Evolutionary conservation across 2,329 filamentous ascomycete species (phyloP).

Genomic region (Aspergillus sp.): DNA sequence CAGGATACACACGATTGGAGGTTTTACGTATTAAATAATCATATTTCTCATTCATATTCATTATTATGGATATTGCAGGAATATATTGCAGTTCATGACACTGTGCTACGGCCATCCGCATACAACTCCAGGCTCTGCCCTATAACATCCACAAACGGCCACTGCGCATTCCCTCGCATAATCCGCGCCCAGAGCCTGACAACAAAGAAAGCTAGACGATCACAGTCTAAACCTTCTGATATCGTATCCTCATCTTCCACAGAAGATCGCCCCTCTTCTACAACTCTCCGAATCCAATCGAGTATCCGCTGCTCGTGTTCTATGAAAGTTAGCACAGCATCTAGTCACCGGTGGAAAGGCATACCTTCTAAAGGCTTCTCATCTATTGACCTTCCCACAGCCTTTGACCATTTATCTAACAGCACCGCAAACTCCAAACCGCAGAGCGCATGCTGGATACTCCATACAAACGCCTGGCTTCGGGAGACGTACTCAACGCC

Average conservation of each 20-base stretch:
- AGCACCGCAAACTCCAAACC: constrained; percentile 26
- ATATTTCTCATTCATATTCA: no score
- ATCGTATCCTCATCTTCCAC: constrained; percentile 14
- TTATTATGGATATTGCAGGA: no score
- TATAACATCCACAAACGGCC: constrained; percentile 45
- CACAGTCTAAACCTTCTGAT: constrained; percentile 1
- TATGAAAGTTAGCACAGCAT: neutral
- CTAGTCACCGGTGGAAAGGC: no score
- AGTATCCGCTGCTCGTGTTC: constrained; percentile 12
- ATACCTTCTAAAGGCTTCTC: no score
- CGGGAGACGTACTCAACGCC: constrained; percentile 22
- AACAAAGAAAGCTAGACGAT: constrained; percentile 12
- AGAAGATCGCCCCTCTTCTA: constrained; percentile 21
- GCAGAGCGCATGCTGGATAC: constrained; percentile 26
- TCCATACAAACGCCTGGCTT: constrained; percentile 24
- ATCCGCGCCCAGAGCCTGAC: constrained; percentile 24
- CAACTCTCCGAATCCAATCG: constrained; percentile 22
- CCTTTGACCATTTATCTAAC: constrained; percentile 24
- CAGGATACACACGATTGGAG: no score
- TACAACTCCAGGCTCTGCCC: constrained; percentile 40
- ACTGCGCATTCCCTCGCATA: constrained; percentile 37
- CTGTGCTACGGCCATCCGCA: neutral
- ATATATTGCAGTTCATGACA: no score
- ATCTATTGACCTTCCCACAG: neutral
- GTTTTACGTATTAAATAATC: no score